Evolutionary conservation across 1,139 yeast genomes (phyloP), one percentile per base, ranked within the genome.

Genomic region (Kodamaea ohmeri): DNA sequence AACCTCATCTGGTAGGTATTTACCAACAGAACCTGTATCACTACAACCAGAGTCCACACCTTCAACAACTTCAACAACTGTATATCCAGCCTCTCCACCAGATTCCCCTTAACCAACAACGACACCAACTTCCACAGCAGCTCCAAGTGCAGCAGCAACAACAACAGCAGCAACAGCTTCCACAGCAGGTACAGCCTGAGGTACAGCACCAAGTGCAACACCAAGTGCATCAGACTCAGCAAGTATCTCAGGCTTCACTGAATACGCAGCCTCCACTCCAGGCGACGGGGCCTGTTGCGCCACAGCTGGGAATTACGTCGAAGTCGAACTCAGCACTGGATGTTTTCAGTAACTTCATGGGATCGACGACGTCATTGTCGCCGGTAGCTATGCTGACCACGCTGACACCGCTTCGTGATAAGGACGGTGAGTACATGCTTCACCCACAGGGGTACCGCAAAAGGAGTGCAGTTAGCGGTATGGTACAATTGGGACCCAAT

Each of bases 331-430:
- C 36, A 7, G 43, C 42, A 3, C 44, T 45, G 29, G 52, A 48
- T 18, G 49, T 44, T 11, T 48, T 48, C 38, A 46, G 42, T 32
- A 42, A 39, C 36, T 37, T 43, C 25, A 42, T 45, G 33, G 48
- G 45, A 24, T 37, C 46, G 3, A 20, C 44, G 2, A 27, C 31
- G 4, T 42, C 47, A 17, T 37, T 44, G 25, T 26, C 45, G 4
- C 40, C 47, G 5, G 35, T 41, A 30, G 37, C 42, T 3, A 21
- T 37, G 31, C 38, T 39, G 28, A 33, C 38, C 25, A 20, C 25
- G 16, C 36, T 33, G 36, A 31, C 40, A n/a, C 38, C 43, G 8
- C 31, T 29, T 15, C 35, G 33, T 18, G 35, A 35, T 20, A 41
- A 40, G 36, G 40, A 35, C 24, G 24, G 20, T 6, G 24, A 25